Evolutionary conservation across 2,329 filamentous ascomycete genomes (phyloP).

Genomic region (Verticillium alfalfae): DNA sequence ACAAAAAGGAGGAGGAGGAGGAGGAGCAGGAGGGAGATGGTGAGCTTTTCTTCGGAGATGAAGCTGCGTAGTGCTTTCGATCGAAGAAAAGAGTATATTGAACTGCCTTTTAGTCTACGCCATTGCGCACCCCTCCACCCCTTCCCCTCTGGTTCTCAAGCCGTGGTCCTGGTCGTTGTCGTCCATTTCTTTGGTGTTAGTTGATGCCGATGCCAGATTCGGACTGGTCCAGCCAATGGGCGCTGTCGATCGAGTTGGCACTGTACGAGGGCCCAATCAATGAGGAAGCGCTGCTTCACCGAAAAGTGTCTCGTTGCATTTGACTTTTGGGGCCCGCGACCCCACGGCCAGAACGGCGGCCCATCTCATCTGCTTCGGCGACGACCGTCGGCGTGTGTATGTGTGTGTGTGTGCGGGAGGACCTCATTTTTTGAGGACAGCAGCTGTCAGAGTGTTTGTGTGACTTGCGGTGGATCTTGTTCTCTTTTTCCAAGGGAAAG

Average conservation of each 20-base stretch:
- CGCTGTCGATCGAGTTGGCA: neutral
- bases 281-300: neutral
- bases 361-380: neutral
- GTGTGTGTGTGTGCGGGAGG: neutral
- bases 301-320: neutral
- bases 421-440: neutral
- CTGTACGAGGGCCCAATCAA: neutral
- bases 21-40: neutral
- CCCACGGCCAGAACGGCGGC: neutral
- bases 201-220: neutral
- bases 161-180: neutral
- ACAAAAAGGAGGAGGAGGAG: neutral
- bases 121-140: neutral
- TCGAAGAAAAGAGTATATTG: neutral
- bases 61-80: neutral
- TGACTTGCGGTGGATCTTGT: too few species aligned
- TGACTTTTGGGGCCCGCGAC: neutral
- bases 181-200: neutral
- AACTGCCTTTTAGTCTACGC: neutral
- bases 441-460: too few species aligned
- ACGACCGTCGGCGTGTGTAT: neutral
- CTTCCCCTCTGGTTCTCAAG: neutral
- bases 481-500: too few species aligned
- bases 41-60: neutral
- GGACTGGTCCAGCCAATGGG: neutral